Conservation (phyloP, 2,329 filamentous ascomycete genomes). For the Davidsoniella neocaledoniae region DNA sequence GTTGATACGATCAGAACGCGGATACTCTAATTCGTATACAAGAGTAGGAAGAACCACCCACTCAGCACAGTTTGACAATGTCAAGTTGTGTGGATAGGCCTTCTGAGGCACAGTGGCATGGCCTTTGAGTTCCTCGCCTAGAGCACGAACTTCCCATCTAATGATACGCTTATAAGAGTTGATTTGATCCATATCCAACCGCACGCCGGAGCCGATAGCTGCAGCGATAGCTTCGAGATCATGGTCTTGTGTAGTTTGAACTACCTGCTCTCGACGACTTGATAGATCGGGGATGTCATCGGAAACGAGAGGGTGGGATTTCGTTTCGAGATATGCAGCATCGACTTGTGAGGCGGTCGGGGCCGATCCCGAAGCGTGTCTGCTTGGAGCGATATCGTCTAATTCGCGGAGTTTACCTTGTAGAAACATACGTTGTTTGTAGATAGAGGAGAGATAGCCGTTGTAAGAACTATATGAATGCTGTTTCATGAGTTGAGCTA, state of each 20-base stretch:
- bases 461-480: constrained; percentile 70
- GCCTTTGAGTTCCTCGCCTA: constrained; percentile 48
- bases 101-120: constrained; percentile 34
- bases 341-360: constrained; percentile 14
- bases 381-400: constrained; percentile 19
- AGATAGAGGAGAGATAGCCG: constrained; percentile 48
- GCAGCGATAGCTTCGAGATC: constrained; percentile 32
- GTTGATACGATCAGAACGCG: constrained; percentile 48
- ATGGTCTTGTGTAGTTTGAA: constrained; percentile 42
- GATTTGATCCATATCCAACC: constrained; percentile 45
- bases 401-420: constrained; percentile 37
- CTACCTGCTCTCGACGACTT: constrained; percentile 24
- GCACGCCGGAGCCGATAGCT: constrained; percentile 26
- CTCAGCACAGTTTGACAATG: constrained; percentile 46
- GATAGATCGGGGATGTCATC: constrained; percentile 1
- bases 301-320: constrained; percentile 9
- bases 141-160: constrained; percentile 45
- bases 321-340: constrained; percentile 12
- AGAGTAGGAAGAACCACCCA: constrained; percentile 61
- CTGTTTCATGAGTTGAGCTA: constrained; percentile 72
- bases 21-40: constrained; percentile 67
- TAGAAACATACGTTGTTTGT: constrained; percentile 32
- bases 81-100: constrained; percentile 55
- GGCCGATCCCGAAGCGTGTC: constrained; percentile 4
- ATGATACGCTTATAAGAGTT: constrained; percentile 48